Conservation (phyloP, 495 filamentous ascomycete species). For the Margaritispora aquatica region DNA sequence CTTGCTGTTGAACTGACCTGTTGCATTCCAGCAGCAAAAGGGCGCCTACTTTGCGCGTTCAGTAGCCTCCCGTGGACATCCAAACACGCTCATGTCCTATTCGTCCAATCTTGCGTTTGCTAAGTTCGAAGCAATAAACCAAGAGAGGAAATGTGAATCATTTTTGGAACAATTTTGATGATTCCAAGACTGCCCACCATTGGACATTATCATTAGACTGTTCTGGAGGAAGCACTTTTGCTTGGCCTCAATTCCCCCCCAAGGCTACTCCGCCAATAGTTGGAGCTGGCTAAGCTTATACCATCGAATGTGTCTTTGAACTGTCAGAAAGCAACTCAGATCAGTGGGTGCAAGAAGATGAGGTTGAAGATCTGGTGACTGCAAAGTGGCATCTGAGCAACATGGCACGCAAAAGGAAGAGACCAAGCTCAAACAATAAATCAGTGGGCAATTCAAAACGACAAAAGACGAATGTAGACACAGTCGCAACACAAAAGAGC, state of each 20-base stretch:
- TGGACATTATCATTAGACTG: background rate
- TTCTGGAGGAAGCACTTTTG: too few species aligned
- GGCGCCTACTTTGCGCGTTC: background rate
- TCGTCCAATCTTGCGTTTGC: background rate
- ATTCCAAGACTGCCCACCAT: background rate
- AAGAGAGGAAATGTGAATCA: background rate
- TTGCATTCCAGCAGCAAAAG: too few species aligned
- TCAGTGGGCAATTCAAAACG: slow-evolving; percentile 4
- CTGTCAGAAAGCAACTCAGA: background rate
- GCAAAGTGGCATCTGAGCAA: too few species aligned
- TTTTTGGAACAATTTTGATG: background rate
- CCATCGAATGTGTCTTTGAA: background rate
- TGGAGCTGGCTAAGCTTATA: background rate
- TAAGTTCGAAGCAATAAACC: background rate
- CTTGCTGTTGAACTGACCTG: too few species aligned
- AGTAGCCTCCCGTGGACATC: background rate
- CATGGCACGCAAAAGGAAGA: slow-evolving; percentile 27
- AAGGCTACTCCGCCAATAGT: background rate
- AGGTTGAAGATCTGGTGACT: too few species aligned
- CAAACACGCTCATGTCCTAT: background rate
- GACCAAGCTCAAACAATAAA: slow-evolving; percentile 10
- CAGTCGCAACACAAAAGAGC: background rate
- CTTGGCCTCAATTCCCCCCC: background rate
- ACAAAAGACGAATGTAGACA: background rate
- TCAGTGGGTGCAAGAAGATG: too few species aligned